Conservation (phyloP, 2,329 filamentous ascomycete genomes). For the Cryphonectria parasitica region DNA sequence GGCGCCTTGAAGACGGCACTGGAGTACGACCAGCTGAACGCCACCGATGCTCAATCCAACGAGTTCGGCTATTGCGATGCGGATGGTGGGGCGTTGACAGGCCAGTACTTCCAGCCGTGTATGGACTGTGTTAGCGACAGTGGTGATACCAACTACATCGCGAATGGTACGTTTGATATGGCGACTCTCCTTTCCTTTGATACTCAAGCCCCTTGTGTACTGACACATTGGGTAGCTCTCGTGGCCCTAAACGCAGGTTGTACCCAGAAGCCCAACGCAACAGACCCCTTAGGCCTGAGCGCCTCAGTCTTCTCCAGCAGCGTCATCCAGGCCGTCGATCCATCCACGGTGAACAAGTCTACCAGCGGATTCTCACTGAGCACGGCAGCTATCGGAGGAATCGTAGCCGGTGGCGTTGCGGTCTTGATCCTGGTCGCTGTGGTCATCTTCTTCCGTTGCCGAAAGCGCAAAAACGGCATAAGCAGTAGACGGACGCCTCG, state of each 20-base stretch:
- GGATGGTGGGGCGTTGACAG: slow-evolving; percentile 43
- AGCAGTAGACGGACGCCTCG: slow-evolving; percentile 36
- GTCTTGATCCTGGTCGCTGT: slow-evolving; percentile 43
- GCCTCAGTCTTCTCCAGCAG: slow-evolving; percentile 49
- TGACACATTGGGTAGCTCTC: slow-evolving; percentile 44
- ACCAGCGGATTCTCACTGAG: slow-evolving; percentile 6
- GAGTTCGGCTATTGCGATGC: slow-evolving; percentile 34
- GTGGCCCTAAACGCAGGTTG: slow-evolving; percentile 57
- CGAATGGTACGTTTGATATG: slow-evolving; percentile 50
- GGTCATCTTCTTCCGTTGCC: slow-evolving; percentile 49
- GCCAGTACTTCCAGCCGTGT: slow-evolving; percentile 45
- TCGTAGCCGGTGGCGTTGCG: slow-evolving; percentile 46
- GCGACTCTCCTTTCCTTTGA: not conserved
- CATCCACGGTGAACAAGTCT: not conserved
- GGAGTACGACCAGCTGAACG: slow-evolving; percentile 40
- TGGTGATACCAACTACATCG: slow-evolving; percentile 47
- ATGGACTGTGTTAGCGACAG: slow-evolving; percentile 50
- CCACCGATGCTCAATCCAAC: not conserved
- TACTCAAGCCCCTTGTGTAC: not conserved
- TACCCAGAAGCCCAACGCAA: slow-evolving; percentile 47
- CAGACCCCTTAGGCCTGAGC: slow-evolving; percentile 45
- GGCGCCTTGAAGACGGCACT: slow-evolving; percentile 48
- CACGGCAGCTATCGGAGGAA: slow-evolving; percentile 45
- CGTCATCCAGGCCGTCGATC: slow-evolving; percentile 30
- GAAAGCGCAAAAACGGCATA: slow-evolving; percentile 48